Percentiles rank a stretch among this genome's conserved stretches.
Conservation (phyloP, 148 eudicot genomes). For the Arbutus unedo region DNA sequence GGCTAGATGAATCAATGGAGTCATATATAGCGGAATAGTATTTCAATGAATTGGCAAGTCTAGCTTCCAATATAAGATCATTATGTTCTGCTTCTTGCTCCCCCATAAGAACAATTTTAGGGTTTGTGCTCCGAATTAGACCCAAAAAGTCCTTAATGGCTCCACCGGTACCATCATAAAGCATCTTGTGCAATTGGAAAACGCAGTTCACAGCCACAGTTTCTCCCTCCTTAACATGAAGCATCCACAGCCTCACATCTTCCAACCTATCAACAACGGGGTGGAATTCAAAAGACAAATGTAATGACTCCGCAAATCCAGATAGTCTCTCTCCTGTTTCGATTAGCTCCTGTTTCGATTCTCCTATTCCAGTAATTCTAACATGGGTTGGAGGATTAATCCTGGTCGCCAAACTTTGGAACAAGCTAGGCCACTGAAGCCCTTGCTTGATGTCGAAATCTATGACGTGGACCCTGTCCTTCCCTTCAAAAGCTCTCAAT, state of each 20-base stretch:
- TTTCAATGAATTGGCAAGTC: slow-evolving; percentile 55
- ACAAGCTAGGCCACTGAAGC: slow-evolving; percentile 87
- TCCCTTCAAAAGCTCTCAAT: slow-evolving; percentile 81
- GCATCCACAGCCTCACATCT: slow-evolving; percentile 97
- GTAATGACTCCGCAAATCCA: slow-evolving; percentile 65
- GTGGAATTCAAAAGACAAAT: slow-evolving; percentile 77
- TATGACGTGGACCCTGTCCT: slow-evolving; percentile 73
- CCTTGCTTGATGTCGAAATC: slow-evolving; percentile 97
- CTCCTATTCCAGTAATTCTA: slow-evolving; percentile 87
- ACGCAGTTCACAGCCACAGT: slow-evolving; percentile 72
- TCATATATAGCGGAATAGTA: slow-evolving; percentile 86
- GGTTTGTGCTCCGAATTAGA: slow-evolving; percentile 68
- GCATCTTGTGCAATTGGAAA: slow-evolving; percentile 75
- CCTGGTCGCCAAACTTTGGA: slow-evolving; percentile 71
- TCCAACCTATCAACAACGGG: slow-evolving; percentile 87
- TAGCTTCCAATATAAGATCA: slow-evolving; percentile 45
- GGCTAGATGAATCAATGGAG: slow-evolving; percentile 40
- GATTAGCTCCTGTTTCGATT: slow-evolving; percentile 74
- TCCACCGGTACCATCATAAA: slow-evolving; percentile 57
- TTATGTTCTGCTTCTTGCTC: slow-evolving; percentile 88
- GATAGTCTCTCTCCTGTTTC: slow-evolving; percentile 83
- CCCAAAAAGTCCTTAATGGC: slow-evolving; percentile 72
- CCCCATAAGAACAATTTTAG: slow-evolving; percentile 54
- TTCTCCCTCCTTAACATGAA: slow-evolving; percentile 87
- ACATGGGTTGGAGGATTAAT: slow-evolving; percentile 76